phyloP scores from a whole-genome alignment of 2,329 filamentous ascomycete genomes.

The Trichoderma harzianum region DNA sequence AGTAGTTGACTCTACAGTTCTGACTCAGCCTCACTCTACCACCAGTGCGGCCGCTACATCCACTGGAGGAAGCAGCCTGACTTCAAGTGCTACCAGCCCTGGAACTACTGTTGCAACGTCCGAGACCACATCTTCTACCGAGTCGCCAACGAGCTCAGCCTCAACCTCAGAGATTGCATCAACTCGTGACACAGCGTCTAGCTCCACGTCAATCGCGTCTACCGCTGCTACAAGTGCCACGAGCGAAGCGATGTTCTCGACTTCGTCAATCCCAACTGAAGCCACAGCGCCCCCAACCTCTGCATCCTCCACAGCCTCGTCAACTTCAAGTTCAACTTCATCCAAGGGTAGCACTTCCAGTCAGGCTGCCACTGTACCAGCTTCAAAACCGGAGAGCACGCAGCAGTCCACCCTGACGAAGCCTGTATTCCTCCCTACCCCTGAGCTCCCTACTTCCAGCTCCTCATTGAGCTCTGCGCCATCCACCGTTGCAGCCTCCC shows the following conservation, averaged over 20 bases:
- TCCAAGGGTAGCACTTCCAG: background rate
- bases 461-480: background rate
- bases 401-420: background rate
- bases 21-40: background rate
- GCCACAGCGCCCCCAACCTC: background rate
- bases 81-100: background rate
- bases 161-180: background rate
- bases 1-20: background rate
- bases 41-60: background rate
- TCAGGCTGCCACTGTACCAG: background rate
- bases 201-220: background rate
- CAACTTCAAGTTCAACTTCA: background rate
- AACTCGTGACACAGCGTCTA: background rate
- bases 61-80: background rate
- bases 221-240: background rate
- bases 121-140: background rate
- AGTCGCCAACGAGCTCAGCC: background rate
- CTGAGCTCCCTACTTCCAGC: background rate
- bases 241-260: background rate
- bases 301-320: background rate
- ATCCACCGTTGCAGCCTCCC: background rate
- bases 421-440: background rate
- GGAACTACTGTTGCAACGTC: background rate
- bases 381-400: background rate
- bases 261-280: background rate